Conservation (phyloP, 495 filamentous ascomycete species). For the Aspergillus indologenus region DNA sequence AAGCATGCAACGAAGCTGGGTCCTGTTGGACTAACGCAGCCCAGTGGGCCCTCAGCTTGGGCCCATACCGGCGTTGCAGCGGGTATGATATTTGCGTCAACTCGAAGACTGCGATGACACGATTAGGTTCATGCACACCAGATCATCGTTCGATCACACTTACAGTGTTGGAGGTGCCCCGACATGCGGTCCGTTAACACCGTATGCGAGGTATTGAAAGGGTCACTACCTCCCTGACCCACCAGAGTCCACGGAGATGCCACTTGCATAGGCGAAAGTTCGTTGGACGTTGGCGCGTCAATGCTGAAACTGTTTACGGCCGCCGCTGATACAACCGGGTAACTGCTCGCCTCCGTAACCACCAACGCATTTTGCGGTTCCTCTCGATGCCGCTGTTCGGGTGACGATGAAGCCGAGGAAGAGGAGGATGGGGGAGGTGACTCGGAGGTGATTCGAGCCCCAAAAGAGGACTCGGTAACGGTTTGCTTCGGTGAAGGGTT, state of each 20-base stretch:
- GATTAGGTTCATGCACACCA: constrained; percentile 7
- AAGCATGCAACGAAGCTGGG: constrained; percentile 42
- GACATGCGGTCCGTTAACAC: constrained; percentile 43
- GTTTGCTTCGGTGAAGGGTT: constrained; percentile 4
- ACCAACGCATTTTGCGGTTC: constrained; percentile 7
- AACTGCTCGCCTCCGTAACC: constrained; percentile 9
- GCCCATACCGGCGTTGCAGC: constrained; percentile 37
- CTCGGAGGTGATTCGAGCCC: neutral
- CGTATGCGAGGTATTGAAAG: constrained; percentile 42
- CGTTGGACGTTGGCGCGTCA: constrained; percentile 11
- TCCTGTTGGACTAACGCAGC: constrained; percentile 37
- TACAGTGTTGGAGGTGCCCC: constrained; percentile 43
- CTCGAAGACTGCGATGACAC: constrained; percentile 34
- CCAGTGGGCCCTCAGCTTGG: constrained; percentile 43
- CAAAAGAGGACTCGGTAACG: constrained; percentile 4
- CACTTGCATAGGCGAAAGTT: constrained; percentile 13
- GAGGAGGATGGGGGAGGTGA: constrained; percentile 2
- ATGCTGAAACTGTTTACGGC: constrained; percentile 14
- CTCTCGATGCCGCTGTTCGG: constrained; percentile 15
- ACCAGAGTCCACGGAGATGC: constrained; percentile 28
- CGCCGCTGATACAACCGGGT: constrained; percentile 11
- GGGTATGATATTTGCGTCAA: constrained; percentile 42
- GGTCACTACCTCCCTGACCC: constrained; percentile 37
- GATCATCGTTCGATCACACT: constrained; percentile 8
- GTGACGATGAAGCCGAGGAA: constrained; percentile 13